phyloP scores from a whole-genome alignment of 2,329 filamentous ascomycete genomes.

The Talaromyces sp. region DNA sequence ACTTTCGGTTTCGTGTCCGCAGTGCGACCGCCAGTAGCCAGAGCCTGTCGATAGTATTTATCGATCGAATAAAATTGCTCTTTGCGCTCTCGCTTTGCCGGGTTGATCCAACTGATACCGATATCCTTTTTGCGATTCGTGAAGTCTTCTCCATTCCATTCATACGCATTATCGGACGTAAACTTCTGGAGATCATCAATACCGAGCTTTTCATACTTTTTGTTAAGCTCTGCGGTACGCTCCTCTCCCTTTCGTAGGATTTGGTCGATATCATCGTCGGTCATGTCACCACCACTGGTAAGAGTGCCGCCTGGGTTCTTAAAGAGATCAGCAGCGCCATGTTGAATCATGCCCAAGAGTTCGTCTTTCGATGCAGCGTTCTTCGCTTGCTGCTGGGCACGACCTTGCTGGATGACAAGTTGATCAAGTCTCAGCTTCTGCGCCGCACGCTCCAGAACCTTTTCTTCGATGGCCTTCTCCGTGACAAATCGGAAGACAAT shows the following conservation, averaged over 20 bases:
- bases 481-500: slow-evolving; percentile 95
- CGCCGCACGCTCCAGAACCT: slow-evolving; percentile 91
- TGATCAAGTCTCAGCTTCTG: slow-evolving; percentile 96
- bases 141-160: slow-evolving; percentile 98
- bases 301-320: slow-evolving; percentile 62
- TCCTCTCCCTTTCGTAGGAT: slow-evolving; percentile 83
- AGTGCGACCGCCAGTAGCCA: slow-evolving; percentile 72
- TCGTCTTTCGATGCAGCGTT: slow-evolving; percentile 94
- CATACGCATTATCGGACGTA: slow-evolving; percentile 92
- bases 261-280: slow-evolving; percentile 83
- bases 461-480: slow-evolving; percentile 97
- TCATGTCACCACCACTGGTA: slow-evolving; percentile 58
- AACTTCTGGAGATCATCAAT: slow-evolving; percentile 98
- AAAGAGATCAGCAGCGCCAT: slow-evolving; percentile 94
- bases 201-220: slow-evolving; percentile 93
- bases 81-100: slow-evolving; percentile 95
- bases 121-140: slow-evolving; percentile 88
- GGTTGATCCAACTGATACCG: slow-evolving; percentile 94
- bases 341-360: slow-evolving; percentile 95
- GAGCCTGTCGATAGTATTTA: slow-evolving; percentile 91
- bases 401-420: slow-evolving; percentile 95
- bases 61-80: slow-evolving; percentile 98
- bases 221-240: slow-evolving; percentile 82
- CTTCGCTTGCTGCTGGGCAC: slow-evolving; percentile 84
- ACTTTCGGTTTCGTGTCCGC: slow-evolving; percentile 90